phyloP scores from a whole-genome alignment of 345 rosid genomes.

The Dovyalis caffra region DNA sequence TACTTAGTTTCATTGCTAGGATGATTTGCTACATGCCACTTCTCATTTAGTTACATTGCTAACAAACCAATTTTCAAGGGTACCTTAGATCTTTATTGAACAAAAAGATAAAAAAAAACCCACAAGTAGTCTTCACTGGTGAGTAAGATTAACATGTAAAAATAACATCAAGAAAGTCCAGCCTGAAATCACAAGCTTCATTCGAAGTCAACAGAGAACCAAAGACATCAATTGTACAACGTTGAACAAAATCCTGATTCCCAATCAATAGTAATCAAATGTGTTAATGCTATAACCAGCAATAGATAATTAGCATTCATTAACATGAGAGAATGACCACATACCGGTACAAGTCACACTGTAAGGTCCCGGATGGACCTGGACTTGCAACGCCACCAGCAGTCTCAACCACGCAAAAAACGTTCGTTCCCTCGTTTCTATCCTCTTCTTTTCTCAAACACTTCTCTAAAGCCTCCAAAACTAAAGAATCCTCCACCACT shows the following conservation, averaged over 20 bases:
- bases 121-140: background rate
- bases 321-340: background rate
- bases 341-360: slow-evolving; percentile 86
- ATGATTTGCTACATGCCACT: no score
- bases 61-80: background rate
- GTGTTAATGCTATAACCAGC: background rate
- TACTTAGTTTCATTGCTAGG: no score
- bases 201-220: background rate
- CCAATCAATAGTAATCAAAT: background rate
- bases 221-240: background rate
- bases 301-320: background rate
- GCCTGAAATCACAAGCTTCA: background rate
- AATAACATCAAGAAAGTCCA: background rate
- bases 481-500: slow-evolving; percentile 39
- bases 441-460: slow-evolving; percentile 46
- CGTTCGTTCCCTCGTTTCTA: slow-evolving; percentile 22
- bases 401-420: slow-evolving; percentile 76
- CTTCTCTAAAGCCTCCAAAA: slow-evolving; percentile 45
- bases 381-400: slow-evolving; percentile 98
- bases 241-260: background rate
- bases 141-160: background rate
- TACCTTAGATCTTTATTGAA: background rate
- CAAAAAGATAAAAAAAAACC: background rate
- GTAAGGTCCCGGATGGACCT: slow-evolving; percentile 85
- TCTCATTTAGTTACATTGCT: background rate